A percentile compares a stretch with the other conserved stretches of the same genome.
Evolutionary conservation across 1,139 yeast species (phyloP).

Genomic region (Hyphopichia burtonii): DNA sequence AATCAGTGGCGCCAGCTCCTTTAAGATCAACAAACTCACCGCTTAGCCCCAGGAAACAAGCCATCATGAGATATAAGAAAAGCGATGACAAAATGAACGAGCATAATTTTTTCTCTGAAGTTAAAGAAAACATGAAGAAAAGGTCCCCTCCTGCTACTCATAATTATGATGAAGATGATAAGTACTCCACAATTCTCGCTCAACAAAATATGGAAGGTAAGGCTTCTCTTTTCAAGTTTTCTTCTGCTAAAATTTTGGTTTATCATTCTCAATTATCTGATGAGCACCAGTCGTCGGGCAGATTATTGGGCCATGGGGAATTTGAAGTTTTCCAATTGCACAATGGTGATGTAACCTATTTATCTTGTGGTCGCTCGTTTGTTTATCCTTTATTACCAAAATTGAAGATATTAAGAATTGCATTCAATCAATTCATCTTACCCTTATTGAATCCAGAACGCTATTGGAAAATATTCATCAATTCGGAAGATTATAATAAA

Average conservation of each 20-base stretch:
- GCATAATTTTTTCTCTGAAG: slow-evolving; percentile 22
- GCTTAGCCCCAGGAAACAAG: slow-evolving; percentile 40
- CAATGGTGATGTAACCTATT: slow-evolving; percentile 60
- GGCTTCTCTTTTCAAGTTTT: slow-evolving; percentile 36
- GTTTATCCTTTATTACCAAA: slow-evolving; percentile 65
- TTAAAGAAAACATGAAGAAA: slow-evolving; percentile 25
- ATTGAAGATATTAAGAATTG: slow-evolving; percentile 55
- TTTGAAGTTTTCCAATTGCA: slow-evolving; percentile 66
- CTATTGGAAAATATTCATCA: slow-evolving; percentile 63
- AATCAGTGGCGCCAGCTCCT: not conserved
- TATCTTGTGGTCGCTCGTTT: slow-evolving; percentile 56
- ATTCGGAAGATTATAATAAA: slow-evolving; percentile 30
- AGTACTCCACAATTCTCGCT: slow-evolving; percentile 3
- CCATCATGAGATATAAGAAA: slow-evolving; percentile 39
- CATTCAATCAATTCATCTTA: slow-evolving; percentile 52
- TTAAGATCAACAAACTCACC: not conserved
- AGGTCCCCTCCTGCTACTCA: not conserved
- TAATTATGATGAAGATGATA: slow-evolving; percentile 4
- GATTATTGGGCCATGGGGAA: slow-evolving; percentile 59
- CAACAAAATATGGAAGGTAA: slow-evolving; percentile 31
- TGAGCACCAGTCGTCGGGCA: slow-evolving; percentile 29
- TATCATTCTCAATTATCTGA: slow-evolving; percentile 37
- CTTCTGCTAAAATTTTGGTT: slow-evolving; percentile 40
- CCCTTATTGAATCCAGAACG: slow-evolving; percentile 72
- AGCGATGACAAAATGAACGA: slow-evolving; percentile 26